A percentile compares a stretch with the other conserved stretches of the same genome.
Evolutionary conservation across 306 rosid species (phyloP).

Genomic region (Sesbania bispinosa): DNA sequence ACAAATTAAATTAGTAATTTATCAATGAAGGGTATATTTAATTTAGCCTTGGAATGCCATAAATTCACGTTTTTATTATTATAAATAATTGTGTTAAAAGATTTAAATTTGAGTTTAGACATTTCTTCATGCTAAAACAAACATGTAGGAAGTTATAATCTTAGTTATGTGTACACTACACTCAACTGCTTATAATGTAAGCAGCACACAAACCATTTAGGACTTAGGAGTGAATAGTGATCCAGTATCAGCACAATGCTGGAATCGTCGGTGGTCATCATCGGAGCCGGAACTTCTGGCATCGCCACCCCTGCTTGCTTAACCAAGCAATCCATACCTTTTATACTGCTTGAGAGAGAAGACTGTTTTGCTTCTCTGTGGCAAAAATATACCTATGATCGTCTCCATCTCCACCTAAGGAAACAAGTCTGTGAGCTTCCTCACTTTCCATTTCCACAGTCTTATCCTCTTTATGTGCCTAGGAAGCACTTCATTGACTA

Average conservation of each 20-base stretch:
- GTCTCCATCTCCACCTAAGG: slow-evolving; percentile 51
- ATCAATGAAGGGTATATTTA: too few species aligned
- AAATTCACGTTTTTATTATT: too few species aligned
- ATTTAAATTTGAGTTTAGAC: too few species aligned
- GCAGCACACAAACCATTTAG: too few species aligned
- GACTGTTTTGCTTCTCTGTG: slow-evolving; percentile 60
- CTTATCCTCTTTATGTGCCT: slow-evolving; percentile 52
- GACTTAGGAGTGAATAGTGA: too few species aligned
- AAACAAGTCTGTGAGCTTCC: slow-evolving; percentile 54
- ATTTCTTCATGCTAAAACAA: too few species aligned
- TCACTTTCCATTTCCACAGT: slow-evolving; percentile 37
- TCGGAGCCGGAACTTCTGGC: slow-evolving; percentile 71
- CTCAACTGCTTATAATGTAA: too few species aligned
- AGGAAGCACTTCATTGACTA: slow-evolving; percentile 41
- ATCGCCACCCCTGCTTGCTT: slow-evolving; percentile 48
- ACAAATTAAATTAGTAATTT: too few species aligned
- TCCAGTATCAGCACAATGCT: slow-evolving; percentile 8
- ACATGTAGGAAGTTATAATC: too few species aligned
- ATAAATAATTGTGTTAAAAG: too few species aligned
- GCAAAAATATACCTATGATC: slow-evolving; percentile 63
- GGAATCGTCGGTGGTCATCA: slow-evolving; percentile 36
- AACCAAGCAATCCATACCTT: slow-evolving; percentile 37
- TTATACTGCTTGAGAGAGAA: slow-evolving; percentile 53
- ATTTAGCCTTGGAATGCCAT: too few species aligned
- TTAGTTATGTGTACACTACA: too few species aligned